Base-by-base conservation (phyloP, 106 monocot species). In the Dendrobium officinale region DNA sequence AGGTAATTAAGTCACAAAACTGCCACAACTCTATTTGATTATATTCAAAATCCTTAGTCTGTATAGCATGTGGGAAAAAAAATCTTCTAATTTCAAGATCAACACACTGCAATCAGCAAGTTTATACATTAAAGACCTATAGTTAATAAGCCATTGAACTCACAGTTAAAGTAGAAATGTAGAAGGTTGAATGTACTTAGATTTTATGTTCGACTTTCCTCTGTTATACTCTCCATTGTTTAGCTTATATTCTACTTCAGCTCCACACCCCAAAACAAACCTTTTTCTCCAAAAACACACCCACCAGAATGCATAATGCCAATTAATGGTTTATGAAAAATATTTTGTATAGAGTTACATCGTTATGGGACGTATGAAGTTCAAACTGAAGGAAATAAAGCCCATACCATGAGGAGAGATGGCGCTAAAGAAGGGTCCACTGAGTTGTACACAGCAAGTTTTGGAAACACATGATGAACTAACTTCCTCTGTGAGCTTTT, bases 361-460 rank as follows among this genome's bases (percentile, higher is more conserved):
- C 20, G 20, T 68, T 31, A 68, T 68, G 68, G 24, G 26, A 29
- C 6, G 6, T 31, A 20, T 9, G 68, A 68, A 68, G n/a, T 33
- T 31, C 29, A 68, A 68, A 31, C 68, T 68, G 24, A 31, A 68
- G 29, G 31, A 68, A 51, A 81, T 9, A 47, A 11, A 51, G 43
- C 9, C 75, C 68, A 77, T 92, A 97, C 97, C 97, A 97, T 97
- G 33, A 97, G 94, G 82, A 97, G 94, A 26, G 97, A 97, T 76
- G 94, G 97, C 47, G 95, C 94, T 20, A 98, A 81, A 79, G 95
- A 95, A 75, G 97, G 94, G 85, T 98, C 97, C 75, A 97, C 97
- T 20, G 97, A 98, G 73, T 98, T 98, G 76, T 98, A 98, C 74
- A 98, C 94, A 13, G 97, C 97, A 78, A 98, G 94, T 83, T 98